Base-by-base conservation (phyloP, 2,329 filamentous ascomycete species). In the Cercospora nicotianae region DNA sequence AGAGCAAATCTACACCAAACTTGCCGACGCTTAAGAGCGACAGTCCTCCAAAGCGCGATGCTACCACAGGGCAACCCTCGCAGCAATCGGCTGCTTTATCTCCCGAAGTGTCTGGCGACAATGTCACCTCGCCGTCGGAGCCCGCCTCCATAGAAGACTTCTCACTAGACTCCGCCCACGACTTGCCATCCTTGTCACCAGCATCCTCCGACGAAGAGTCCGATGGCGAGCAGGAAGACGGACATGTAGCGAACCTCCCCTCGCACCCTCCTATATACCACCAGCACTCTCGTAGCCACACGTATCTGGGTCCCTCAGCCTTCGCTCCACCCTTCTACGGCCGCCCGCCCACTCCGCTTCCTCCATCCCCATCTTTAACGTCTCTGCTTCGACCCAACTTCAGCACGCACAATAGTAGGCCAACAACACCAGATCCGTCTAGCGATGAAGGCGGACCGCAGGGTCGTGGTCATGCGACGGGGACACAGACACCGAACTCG, bases 271-370 rank as follows among this genome's bases (percentile, higher is more conserved):
- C 82, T 33, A 80, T 79, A 69, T 81, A 80, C 67, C 80, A 80
- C 74, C 75, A 74, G 57, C 76, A 75, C 69, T 83, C 79, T 3
- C 79, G 79, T 55, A 82, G 81, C 23, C 79, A 84, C 60, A 81
- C 78, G n/a, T 79, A 83, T 42, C 79, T 84, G 1, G 76, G 77
- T 1, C 80, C 77, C 13, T 73, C 74, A 10, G 74, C 78, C 70
- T 91, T 90, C 78, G 87, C 86, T 10, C 95, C 95, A 28, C 95
- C 95, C 16, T 98, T 98, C 84, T 99, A 99, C 84, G 96, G 96
- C 72, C 89, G 94, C 3, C 95, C 95, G n/a, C 95, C 95, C 0
- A 97, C 93, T 2, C 94, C 95, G 3, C 85, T 98, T 0, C 95
- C 95, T 0, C 94, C 94, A 0, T 97, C 93, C 0, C 95, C 95